phyloP scores from a whole-genome alignment of 768 basidiomycete genomes.

The Hortiboletus flavorubellus region DNA sequence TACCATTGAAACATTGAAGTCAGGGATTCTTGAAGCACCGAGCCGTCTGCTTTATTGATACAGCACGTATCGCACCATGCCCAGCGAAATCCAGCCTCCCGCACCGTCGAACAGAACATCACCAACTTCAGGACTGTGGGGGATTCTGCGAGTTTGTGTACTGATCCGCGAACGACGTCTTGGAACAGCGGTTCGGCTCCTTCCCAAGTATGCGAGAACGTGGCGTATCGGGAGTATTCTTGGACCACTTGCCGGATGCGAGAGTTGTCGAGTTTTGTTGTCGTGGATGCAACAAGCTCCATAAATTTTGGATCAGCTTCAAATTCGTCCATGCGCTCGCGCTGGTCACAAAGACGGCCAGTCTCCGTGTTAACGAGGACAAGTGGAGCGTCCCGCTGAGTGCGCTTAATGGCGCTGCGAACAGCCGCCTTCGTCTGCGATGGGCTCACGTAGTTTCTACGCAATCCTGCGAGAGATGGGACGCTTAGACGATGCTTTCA shows the following conservation, averaged over 20 bases:
- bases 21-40: neutral
- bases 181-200: neutral
- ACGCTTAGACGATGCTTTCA: neutral
- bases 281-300: neutral
- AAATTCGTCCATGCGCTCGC: neutral
- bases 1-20: neutral
- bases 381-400: neutral
- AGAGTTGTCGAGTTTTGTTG: neutral
- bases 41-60: conserved; percentile 7
- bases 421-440: neutral
- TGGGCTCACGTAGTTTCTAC: neutral
- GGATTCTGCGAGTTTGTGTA: neutral
- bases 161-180: neutral
- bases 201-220: conserved; percentile 11
- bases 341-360: neutral
- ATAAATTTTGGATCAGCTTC: neutral
- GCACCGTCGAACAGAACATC: neutral
- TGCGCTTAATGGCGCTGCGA: neutral
- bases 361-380: neutral
- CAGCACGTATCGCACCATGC: conserved; percentile 16
- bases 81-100: neutral
- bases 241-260: neutral
- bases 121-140: neutral
- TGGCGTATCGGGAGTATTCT: neutral
- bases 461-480: neutral